These are phyloP conservation scores for Eucalyptus shirleyi DNA, from an alignment of 345 rosid genomes.

Conservation along the genomic window DNA sequence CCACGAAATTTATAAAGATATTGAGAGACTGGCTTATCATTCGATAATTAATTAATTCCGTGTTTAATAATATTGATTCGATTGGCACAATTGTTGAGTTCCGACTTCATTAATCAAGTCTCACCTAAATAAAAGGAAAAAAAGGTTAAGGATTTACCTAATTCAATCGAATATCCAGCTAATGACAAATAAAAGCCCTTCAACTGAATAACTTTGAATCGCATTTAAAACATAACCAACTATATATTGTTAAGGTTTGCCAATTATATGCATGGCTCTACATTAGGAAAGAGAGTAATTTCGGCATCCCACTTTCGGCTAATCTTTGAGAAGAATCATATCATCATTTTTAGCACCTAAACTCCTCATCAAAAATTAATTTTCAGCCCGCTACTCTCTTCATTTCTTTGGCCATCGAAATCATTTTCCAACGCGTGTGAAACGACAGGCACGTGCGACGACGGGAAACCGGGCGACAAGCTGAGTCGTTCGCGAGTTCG, in stretches of 20 bases:
- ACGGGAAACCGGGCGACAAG: background rate
- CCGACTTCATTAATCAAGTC: background rate
- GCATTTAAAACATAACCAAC: background rate
- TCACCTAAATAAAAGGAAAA: background rate
- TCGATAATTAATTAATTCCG: background rate
- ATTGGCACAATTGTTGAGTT: background rate
- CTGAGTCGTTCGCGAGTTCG: background rate
- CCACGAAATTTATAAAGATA: background rate
- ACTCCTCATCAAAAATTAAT: background rate
- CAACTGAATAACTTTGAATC: background rate
- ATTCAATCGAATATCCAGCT: background rate
- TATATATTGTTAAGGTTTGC: background rate
- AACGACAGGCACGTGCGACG: background rate
- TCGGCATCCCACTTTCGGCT: rapidly evolving
- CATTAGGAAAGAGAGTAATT: background rate
- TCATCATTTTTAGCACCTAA: background rate
- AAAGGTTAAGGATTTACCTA: background rate
- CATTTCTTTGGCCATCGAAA: too few species aligned
- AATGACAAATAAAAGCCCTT: background rate
- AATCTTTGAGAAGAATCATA: background rate
- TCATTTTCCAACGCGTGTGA: background rate
- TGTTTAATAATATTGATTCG: rapidly evolving
- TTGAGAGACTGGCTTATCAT: rapidly evolving
- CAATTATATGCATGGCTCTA: background rate
- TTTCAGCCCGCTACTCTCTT: background rate